phyloP scores from a whole-genome alignment of 495 filamentous ascomycete species.

The Trichoderma virens region DNA sequence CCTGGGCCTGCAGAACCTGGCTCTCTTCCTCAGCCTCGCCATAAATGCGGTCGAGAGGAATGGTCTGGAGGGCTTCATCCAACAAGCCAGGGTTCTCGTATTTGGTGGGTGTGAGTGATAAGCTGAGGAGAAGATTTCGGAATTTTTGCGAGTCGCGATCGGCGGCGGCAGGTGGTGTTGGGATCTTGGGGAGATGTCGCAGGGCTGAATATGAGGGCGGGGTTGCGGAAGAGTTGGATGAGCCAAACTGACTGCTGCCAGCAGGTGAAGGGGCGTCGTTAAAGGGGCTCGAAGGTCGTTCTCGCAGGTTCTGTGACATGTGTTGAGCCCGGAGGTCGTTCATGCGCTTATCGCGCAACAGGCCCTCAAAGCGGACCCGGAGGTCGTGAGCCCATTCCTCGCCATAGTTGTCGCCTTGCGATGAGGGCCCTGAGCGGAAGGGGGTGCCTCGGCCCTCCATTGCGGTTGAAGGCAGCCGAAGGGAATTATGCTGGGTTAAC shows the following conservation, averaged over 20 bases:
- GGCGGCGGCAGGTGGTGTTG: slow-evolving; percentile 58
- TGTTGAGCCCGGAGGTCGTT: slow-evolving; percentile 58
- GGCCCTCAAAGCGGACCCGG: slow-evolving; percentile 60
- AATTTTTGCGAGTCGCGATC: slow-evolving; percentile 73
- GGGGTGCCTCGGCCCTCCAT: slow-evolving; percentile 20
- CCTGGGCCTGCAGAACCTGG: slow-evolving; percentile 77
- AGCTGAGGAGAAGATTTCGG: slow-evolving; percentile 67
- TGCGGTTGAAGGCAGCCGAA: neutral
- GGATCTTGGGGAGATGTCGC: slow-evolving; percentile 71
- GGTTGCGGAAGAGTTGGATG: slow-evolving; percentile 32
- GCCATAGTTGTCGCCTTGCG: slow-evolving; percentile 29
- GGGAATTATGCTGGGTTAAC: neutral
- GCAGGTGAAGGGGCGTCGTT: slow-evolving; percentile 31
- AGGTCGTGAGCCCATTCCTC: slow-evolving; percentile 48
- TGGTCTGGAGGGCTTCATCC: slow-evolving; percentile 79
- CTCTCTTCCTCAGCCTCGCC: slow-evolving; percentile 88
- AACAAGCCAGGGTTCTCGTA: slow-evolving; percentile 96
- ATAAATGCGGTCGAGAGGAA: slow-evolving; percentile 90
- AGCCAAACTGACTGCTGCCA: slow-evolving; percentile 16
- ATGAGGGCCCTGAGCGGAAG: slow-evolving; percentile 17
- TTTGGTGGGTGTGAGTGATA: slow-evolving; percentile 78
- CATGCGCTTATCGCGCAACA: slow-evolving; percentile 70
- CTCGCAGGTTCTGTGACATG: slow-evolving; percentile 37
- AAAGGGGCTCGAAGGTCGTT: slow-evolving; percentile 37
- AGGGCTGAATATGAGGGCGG: slow-evolving; percentile 59